Evolutionary conservation across 2,329 filamentous ascomycete genomes (phyloP).

Genomic region (Fusarium vanettenii): DNA sequence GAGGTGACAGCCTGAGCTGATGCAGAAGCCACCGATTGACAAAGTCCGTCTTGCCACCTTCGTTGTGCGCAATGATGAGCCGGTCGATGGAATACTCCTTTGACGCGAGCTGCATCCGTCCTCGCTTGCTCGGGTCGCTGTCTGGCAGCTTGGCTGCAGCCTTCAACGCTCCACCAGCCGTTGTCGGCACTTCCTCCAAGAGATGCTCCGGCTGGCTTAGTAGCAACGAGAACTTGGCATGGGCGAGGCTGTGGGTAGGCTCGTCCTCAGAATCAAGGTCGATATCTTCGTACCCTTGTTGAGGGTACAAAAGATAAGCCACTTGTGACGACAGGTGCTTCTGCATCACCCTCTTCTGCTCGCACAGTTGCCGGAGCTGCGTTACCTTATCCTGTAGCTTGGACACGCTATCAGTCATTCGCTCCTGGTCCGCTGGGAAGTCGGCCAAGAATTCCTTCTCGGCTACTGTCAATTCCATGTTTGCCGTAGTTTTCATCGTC

Average conservation of each 20-base stretch:
- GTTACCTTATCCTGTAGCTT: constrained; percentile 48
- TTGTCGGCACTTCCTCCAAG: constrained; percentile 52
- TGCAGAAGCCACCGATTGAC: constrained; percentile 66
- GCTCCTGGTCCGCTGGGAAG: constrained; percentile 52
- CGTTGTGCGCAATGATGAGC: constrained; percentile 52
- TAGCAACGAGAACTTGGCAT: constrained; percentile 57
- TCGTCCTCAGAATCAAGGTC: constrained; percentile 53
- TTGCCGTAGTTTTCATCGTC: constrained; percentile 45
- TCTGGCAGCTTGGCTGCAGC: constrained; percentile 52
- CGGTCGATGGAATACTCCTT: constrained; percentile 62
- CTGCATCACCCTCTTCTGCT: constrained; percentile 55
- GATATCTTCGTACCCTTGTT: constrained; percentile 55
- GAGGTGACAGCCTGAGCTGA: constrained; percentile 58
- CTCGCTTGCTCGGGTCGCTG: constrained; percentile 48
- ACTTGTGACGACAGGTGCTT: constrained; percentile 54
- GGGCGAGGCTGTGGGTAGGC: constrained; percentile 46
- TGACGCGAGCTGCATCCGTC: constrained; percentile 53
- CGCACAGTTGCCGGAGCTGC: constrained; percentile 54
- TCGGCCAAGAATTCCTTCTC: constrained; percentile 58
- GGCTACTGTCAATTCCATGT: constrained; percentile 47
- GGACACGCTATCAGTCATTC: constrained; percentile 49
- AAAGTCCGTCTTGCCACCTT: constrained; percentile 56
- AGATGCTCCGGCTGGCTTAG: constrained; percentile 62
- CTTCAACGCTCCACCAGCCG: constrained; percentile 55
- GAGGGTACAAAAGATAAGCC: constrained; percentile 54